Percentiles rank a stretch among this genome's conserved stretches.
These are phyloP conservation scores for Isatis tinctoria DNA, from an alignment of 345 rosid genomes.

Conservation along the genomic window DNA sequence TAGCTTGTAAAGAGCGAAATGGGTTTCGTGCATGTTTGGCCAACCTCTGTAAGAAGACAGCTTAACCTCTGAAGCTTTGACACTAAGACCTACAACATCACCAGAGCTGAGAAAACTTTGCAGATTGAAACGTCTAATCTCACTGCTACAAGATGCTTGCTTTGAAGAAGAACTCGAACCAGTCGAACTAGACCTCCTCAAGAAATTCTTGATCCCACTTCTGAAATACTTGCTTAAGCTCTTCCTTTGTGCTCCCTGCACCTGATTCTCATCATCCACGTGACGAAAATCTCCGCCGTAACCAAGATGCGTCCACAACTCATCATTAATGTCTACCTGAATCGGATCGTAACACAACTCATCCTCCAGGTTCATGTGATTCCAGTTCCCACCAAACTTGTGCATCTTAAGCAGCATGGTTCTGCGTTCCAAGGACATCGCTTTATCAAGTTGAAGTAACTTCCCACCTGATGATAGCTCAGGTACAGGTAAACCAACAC, in stretches of 20 bases:
- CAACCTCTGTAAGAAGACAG: slow-evolving; percentile 74
- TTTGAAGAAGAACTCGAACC: slow-evolving; percentile 20
- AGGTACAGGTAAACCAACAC: slow-evolving; percentile 42
- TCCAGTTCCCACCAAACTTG: slow-evolving; percentile 39
- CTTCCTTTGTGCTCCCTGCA: slow-evolving; percentile 36
- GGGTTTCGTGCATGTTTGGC: slow-evolving; percentile 78
- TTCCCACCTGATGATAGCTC: slow-evolving; percentile 19
- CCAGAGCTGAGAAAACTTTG: slow-evolving; percentile 58
- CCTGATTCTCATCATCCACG: slow-evolving; percentile 37
- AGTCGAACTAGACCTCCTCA: slow-evolving; percentile 49
- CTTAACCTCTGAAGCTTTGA: slow-evolving; percentile 48
- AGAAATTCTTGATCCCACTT: slow-evolving; percentile 50
- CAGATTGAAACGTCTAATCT: slow-evolving; percentile 48
- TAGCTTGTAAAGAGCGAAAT: slow-evolving; percentile 67
- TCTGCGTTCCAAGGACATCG: slow-evolving; percentile 51
- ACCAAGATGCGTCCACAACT: slow-evolving; percentile 43
- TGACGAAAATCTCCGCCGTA: slow-evolving; percentile 16
- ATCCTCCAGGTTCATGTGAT: slow-evolving; percentile 35
- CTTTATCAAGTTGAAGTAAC: slow-evolving; percentile 21
- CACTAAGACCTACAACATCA: slow-evolving; percentile 53
- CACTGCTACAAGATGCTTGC: slow-evolving; percentile 50
- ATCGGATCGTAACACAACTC: slow-evolving; percentile 38
- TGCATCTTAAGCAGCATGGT: slow-evolving; percentile 49
- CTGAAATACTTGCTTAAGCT: slow-evolving; percentile 46
- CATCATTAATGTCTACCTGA: slow-evolving; percentile 42